phyloP scores from a whole-genome alignment of 441 rosid species.

The Adansonia madagascariensis region DNA sequence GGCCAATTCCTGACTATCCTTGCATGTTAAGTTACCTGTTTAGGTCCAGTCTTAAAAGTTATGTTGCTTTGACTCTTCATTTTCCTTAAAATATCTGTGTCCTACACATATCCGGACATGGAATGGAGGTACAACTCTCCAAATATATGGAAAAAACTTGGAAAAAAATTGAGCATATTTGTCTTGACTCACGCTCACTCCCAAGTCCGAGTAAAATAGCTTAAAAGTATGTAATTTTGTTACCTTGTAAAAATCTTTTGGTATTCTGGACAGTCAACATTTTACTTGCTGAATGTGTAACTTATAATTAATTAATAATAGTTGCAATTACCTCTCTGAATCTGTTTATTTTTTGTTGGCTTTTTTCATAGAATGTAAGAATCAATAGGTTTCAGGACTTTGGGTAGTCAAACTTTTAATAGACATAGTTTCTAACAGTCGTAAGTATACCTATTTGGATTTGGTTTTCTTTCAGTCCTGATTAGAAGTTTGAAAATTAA shows the following conservation, averaged over 20 bases:
- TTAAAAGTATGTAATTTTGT: neutral
- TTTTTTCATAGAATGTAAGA: neutral
- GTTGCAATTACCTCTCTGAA: neutral
- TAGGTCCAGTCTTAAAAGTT: conserved; percentile 8
- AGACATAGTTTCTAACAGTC: conserved; percentile 7
- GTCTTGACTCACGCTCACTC: neutral
- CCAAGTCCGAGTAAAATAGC: neutral
- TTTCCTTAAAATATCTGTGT: neutral
- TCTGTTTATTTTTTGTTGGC: neutral
- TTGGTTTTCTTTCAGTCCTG: neutral
- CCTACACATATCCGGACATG: neutral
- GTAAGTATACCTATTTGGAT: neutral
- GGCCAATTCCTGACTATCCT: neutral
- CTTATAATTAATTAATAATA: neutral
- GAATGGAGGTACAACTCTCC: neutral
- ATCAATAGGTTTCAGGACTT: conserved; percentile 5
- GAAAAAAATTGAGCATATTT: neutral
- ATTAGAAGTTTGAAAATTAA: neutral
- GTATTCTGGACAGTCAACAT: neutral
- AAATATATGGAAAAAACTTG: neutral
- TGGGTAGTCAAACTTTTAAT: neutral
- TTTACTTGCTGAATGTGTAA: conserved; percentile 1
- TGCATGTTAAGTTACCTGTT: neutral
- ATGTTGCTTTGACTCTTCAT: conserved; percentile 2
- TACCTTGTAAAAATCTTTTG: neutral